phyloP scores from a whole-genome alignment of 2,329 filamentous ascomycete genomes.

The Tolypocladium paradoxum region DNA sequence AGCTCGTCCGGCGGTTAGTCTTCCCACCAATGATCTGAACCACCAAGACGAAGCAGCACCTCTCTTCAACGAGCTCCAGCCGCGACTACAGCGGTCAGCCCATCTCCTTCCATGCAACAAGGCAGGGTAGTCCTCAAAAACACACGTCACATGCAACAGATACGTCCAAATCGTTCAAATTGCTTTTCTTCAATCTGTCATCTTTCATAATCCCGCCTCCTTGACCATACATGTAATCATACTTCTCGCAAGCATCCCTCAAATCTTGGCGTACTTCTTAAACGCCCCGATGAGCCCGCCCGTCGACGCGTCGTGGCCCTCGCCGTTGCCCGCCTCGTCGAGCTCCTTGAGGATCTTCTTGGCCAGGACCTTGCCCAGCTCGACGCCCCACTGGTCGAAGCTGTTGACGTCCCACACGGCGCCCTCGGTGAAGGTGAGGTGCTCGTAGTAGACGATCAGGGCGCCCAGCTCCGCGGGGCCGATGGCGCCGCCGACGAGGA shows the following conservation, averaged over 20 bases:
- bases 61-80: too few relatives aligned
- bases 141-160: background rate
- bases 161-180: background rate
- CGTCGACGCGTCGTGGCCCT: constrained; percentile 76
- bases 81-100: too few relatives aligned
- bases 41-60: too few relatives aligned
- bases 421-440: constrained; percentile 94
- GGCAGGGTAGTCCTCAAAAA: too few relatives aligned
- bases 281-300: constrained; percentile 84
- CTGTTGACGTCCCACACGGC: constrained; percentile 99
- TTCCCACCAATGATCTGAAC: too few relatives aligned
- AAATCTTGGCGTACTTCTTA: constrained; percentile 58
- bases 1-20: too few relatives aligned
- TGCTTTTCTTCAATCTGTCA: background rate
- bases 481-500: constrained; percentile 81
- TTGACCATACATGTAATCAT: background rate
- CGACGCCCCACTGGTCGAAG: constrained; percentile 99
- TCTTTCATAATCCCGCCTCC: background rate
- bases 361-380: constrained; percentile 90
- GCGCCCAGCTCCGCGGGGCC: constrained; percentile 89
- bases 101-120: too few relatives aligned
- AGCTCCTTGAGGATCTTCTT: constrained; percentile 86
- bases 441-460: constrained; percentile 97
- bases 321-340: constrained; percentile 61
- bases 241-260: constrained; percentile 11